Evolutionary conservation across 768 basidiomycete genomes (phyloP).

Genomic region (Boletus edulis): DNA sequence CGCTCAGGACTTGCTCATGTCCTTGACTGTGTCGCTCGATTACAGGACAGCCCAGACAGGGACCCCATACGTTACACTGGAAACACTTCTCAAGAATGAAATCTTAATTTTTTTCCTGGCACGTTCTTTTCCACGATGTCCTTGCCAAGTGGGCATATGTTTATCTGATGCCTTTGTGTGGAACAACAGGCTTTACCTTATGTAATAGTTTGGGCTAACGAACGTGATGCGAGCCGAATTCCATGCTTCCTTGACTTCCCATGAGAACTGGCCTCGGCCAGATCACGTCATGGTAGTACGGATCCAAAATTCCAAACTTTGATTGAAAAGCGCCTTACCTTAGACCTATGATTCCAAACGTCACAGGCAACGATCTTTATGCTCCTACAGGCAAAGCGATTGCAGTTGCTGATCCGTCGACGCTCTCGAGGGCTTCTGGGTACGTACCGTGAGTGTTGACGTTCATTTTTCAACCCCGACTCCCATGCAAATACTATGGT

Average conservation of each 20-base stretch:
- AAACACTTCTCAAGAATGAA: slow-evolving; percentile 10
- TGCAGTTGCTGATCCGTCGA: slow-evolving; percentile 9
- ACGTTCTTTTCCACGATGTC: slow-evolving; percentile 10
- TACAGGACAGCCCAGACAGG: background rate
- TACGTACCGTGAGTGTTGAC: background rate
- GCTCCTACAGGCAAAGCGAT: background rate
- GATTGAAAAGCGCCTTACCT: slow-evolving; percentile 2
- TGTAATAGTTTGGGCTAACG: slow-evolving; percentile 6
- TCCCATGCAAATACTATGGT: background rate
- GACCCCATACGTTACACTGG: background rate
- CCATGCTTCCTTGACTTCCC: slow-evolving; percentile 1
- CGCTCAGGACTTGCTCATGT: background rate
- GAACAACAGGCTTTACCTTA: background rate
- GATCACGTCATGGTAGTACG: slow-evolving; percentile 3
- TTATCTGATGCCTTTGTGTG: slow-evolving; percentile 9
- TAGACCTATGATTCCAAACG: background rate
- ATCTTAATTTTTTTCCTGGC: background rate
- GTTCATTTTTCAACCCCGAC: background rate
- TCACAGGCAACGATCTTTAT: slow-evolving; percentile 16
- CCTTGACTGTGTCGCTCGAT: slow-evolving; percentile 2
- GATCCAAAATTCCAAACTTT: slow-evolving; percentile 9
- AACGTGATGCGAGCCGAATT: background rate
- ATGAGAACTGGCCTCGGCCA: slow-evolving; percentile 21
- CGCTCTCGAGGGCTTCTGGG: background rate
- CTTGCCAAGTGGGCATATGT: slow-evolving; percentile 8